Base-by-base conservation (phyloP, 2,329 filamentous ascomycete species). In the Chlorencoelia australis region DNA sequence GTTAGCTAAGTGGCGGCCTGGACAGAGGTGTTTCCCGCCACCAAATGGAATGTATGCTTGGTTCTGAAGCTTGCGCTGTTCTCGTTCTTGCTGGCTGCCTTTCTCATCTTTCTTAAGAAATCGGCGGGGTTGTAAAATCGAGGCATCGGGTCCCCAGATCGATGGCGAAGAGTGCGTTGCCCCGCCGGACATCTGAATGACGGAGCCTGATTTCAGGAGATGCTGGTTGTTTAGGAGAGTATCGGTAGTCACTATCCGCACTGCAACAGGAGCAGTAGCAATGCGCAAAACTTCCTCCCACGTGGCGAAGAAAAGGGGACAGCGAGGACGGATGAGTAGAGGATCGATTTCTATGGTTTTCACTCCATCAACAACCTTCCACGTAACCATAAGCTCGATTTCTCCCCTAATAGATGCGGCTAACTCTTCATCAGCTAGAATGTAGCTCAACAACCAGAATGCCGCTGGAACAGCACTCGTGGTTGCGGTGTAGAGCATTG, bases 251-350 rank as follows among this genome's bases (percentile, higher is more conserved):
- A 69, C 59, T 7, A 55, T 51, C 7, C 68, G 60, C 21, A 56
- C 60, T 9, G 59, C 59, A 10, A 59, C 49, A 5, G 58, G 52
- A 4, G 59, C 57, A 19, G 61, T 61, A 9, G 47, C 51, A 2
- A 68, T 37, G 6, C 68, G 63, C 37, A 69, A 51, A 0, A 58
- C 59, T 45, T 71, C 68, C 16, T 61, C 59, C 44, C 63, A 68
- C 15, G 58, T 58, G 29, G 63, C 62, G 10, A 64, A 51, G 5
- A 72, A 51, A 4, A 68, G 49, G 0, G 66, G 65, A 30, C 62
- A 63, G 5, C 52, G 39, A 1, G 58, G 48, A 20, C 61, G 58
- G 7, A 69, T 55, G 8, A 37, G 42, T 6, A 43, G 41, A 5
- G 37, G 44, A 20, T 52, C 44, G 31, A 52, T 40, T 4, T 41